Percentiles rank a stretch among this genome's conserved stretches.
These are phyloP conservation scores for Exophiala alcalophila DNA, from an alignment of 2,329 filamentous ascomycete genomes.

Conservation along the genomic window DNA sequence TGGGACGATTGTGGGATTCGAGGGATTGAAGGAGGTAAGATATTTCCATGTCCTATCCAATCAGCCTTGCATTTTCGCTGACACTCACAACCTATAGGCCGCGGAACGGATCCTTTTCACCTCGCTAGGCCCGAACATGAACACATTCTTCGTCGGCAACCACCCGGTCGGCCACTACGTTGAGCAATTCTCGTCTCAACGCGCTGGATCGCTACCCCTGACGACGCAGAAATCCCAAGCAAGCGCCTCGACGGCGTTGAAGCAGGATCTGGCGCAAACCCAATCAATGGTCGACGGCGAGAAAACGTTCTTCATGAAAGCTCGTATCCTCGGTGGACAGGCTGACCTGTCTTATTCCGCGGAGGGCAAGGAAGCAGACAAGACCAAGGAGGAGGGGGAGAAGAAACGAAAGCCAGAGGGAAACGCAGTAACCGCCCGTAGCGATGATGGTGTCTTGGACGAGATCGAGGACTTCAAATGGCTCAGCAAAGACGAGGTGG, in stretches of 20 bases:
- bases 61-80: no score
- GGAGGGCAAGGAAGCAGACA: background rate
- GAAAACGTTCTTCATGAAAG: conserved; percentile 96
- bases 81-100: conserved; percentile 54
- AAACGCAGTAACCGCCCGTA: background rate
- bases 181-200: conserved; percentile 48
- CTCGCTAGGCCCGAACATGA: conserved; percentile 89
- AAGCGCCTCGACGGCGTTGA: conserved; percentile 5
- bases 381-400: conserved; percentile 27
- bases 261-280: conserved; percentile 17
- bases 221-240: conserved; percentile 27
- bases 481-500: conserved; percentile 85
- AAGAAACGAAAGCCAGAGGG: background rate
- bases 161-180: conserved; percentile 80
- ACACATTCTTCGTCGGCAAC: conserved; percentile 94
- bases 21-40: conserved; percentile 79
- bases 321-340: conserved; percentile 94
- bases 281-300: conserved; percentile 55
- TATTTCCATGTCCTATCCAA: background rate
- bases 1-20: conserved; percentile 69
- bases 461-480: conserved; percentile 83
- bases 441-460: background rate
- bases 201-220: conserved; percentile 40
- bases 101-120: conserved; percentile 75
- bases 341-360: conserved; percentile 62